Base-by-base conservation (phyloP, 2,329 filamentous ascomycete genomes). In the Ustulina deusta region DNA sequence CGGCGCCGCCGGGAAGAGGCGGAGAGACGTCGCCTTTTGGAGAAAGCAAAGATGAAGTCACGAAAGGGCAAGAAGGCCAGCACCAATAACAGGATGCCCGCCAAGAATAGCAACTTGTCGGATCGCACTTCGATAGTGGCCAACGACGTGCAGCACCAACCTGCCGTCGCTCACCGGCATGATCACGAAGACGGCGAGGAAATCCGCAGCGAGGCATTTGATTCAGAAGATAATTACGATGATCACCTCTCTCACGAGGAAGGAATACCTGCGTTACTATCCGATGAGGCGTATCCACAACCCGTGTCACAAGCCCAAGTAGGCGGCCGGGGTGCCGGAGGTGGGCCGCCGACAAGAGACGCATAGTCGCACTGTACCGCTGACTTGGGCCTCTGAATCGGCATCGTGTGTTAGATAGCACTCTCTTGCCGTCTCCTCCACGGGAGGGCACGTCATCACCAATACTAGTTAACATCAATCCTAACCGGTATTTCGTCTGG, bases 21-120 rank as follows among this genome's bases (percentile, higher is more conserved):
- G n/a, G 93, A 97, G 79, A 92, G 95, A 76, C 89, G 91, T 69
- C 86, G 94, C 56, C 82, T 97, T 36, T 81, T 97, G 63, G 95
- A 97, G 78, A 97, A 97, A 81, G 94, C 94, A 25, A 97, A 97
- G 83, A 93, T 94, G 83, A 97, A 97, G 82, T 92, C 91, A 60
- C 88, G 94, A 36, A 97, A 97, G 82, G 91, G 90, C 58, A 97
- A 93, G 83, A 97, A 97, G 82, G 86, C 87, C 29, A 88, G 83
- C 25, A 88, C 83, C 73, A 97, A 83, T 36, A 63, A 55, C 73
- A 97, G 96, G 79, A 85, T 86, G 65, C 79, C 83, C n/a, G 80
- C 81, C 1, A 90, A 89, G 77, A 81, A 76, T 61, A 79, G 69
- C 59, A 68, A 69, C 20, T 63, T 52, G 15, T 42, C 73, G 10